Percentiles rank a stretch among this genome's conserved stretches.
Conservation (phyloP, 495 filamentous ascomycete genomes). For the Penicillium lividum region DNA sequence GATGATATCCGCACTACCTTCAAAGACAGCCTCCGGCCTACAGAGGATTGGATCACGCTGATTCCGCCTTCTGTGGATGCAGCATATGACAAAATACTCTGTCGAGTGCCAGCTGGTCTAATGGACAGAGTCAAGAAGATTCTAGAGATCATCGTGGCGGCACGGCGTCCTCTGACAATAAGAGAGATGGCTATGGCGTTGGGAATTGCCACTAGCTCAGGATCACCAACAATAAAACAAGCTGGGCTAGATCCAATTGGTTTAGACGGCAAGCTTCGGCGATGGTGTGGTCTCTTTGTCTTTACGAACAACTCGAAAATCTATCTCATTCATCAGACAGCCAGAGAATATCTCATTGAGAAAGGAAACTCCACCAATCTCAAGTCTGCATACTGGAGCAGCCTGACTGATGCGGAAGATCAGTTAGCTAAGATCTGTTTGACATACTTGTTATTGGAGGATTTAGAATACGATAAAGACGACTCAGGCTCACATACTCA, state of each 20-base stretch:
- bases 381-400: slow-evolving; percentile 13
- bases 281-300: slow-evolving; percentile 43
- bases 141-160: slow-evolving; percentile 41
- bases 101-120: slow-evolving; percentile 14
- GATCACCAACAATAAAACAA: slow-evolving; percentile 23
- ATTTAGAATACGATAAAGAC: slow-evolving; percentile 11
- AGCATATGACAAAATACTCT: slow-evolving; percentile 35
- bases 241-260: slow-evolving; percentile 21
- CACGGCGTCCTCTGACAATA: slow-evolving; percentile 32
- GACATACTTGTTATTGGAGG: slow-evolving; percentile 24
- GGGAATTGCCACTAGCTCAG: slow-evolving; percentile 21
- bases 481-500: slow-evolving; percentile 3
- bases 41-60: slow-evolving; percentile 16
- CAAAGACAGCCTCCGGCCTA: slow-evolving; percentile 20
- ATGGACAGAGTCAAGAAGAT: slow-evolving; percentile 22
- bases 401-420: slow-evolving; percentile 15
- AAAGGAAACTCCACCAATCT: slow-evolving; percentile 9
- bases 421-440: slow-evolving; percentile 26
- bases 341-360: slow-evolving; percentile 29
- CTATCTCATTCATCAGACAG: slow-evolving; percentile 39
- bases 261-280: slow-evolving; percentile 27
- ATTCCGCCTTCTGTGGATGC: slow-evolving; percentile 25
- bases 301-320: slow-evolving; percentile 37
- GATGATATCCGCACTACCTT: slow-evolving; percentile 22
- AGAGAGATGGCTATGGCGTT: slow-evolving; percentile 39